Evolutionary conservation across 257 asterid species (phyloP), one percentile per base, ranked within the genome.

Genomic region (Capsicum baccatum): DNA sequence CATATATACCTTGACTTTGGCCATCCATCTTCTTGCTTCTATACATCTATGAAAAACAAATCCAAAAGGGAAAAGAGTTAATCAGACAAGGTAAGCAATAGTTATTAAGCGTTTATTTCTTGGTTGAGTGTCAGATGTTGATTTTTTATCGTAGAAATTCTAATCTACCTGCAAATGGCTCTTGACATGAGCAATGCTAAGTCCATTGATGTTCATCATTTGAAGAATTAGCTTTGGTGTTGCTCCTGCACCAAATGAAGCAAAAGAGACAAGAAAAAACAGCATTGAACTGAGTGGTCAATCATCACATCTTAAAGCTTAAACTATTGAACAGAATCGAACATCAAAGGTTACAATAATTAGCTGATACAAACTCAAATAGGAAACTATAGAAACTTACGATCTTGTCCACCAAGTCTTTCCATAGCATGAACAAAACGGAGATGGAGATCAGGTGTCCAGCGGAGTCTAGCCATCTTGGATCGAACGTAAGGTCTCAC

Each of bases 131-230:
- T 26, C 13, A 48, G 73, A 64, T 55, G 39, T 71, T 15, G 70
- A 79, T 50, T 47, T 58, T 64, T 48, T 50, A 48, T 5, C 16
- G 79, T 37, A 62, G 47, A 37, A 19, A 6, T 21, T 50, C 71
- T 9, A 71, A 74, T 58, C 37, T 56, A 92, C 97, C 97, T 95
- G 98, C 92, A 95, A 90, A 89, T 95, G 98, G 89, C 98, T 95
- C 92, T 95, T 95, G 86, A 95, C 98, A 89, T 95, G 98, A 85
- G 98, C 92, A 82, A 95, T 93, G 87, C 92, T 92, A 3, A 95
- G 93, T 84, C 96, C 98, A 84, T 93, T 92, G 85, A 92, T 87
- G 86, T 89, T 86, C 98, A 95, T 95, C 87, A 92, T 60, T 66
- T 92, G 97, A 79, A 95, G 95, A 87, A 92, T 94, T 84, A 91